These are phyloP conservation scores for Ogataea pignaliae DNA, from an alignment of 805 yeast genomes.

Conservation along the genomic window DNA sequence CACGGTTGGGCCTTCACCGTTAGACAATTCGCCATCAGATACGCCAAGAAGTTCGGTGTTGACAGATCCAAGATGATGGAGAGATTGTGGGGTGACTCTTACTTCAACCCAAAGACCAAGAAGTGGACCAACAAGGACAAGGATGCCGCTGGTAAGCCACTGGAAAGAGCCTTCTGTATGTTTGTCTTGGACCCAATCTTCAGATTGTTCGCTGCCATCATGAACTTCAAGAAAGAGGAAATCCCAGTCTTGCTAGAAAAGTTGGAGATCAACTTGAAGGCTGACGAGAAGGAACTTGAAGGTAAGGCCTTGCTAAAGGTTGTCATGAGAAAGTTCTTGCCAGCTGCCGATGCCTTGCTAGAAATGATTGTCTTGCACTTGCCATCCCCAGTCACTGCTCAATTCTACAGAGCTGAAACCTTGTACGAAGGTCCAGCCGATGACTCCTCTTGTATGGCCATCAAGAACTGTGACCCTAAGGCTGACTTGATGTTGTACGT, in stretches of 20 bases:
- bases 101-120: conserved; percentile 99
- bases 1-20: conserved; percentile 99
- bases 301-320: conserved; percentile 98
- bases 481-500: conserved; percentile 99
- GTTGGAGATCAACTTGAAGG: conserved; percentile 89
- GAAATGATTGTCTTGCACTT: conserved; percentile 98
- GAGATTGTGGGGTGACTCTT: conserved; percentile 99
- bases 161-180: conserved; percentile 99
- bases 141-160: conserved; percentile 91
- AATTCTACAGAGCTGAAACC: conserved; percentile 97
- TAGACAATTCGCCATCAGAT: conserved; percentile 97
- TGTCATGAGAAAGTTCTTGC: conserved; percentile 99
- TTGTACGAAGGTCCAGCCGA: conserved; percentile 98
- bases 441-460: conserved; percentile 85
- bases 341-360: conserved; percentile 99
- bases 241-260: conserved; percentile 87
- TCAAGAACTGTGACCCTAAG: conserved; percentile 97
- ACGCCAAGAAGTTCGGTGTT: conserved; percentile 99
- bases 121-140: conserved; percentile 96
- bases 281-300: conserved; percentile 96
- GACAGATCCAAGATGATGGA: conserved; percentile 97
- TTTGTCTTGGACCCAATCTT: conserved; percentile 98
- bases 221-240: conserved; percentile 99
- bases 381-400: conserved; percentile 99
- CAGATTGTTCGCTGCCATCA: conserved; percentile 93